Evolutionary conservation across 805 yeast species (phyloP).

Genomic region (Ogataea nitratoaversa): DNA sequence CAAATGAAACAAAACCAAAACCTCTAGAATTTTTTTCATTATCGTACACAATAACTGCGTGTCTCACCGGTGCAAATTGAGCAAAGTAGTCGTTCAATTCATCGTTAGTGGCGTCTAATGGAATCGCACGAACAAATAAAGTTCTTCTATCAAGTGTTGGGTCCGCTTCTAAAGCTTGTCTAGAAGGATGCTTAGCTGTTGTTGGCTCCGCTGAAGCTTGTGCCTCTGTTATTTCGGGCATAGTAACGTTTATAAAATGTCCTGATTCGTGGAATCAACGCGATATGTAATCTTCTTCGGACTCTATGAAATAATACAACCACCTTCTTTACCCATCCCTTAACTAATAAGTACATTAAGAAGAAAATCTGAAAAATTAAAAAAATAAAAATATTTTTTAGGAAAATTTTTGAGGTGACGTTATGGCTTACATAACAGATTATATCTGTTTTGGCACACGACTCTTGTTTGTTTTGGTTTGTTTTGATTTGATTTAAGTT

Average conservation of each 20-base stretch:
- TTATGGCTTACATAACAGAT: background rate
- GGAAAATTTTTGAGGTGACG: background rate
- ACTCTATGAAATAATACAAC: too few relatives aligned
- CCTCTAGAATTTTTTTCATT: constrained; percentile 77
- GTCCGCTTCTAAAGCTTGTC: constrained; percentile 10
- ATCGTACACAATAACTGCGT: constrained; percentile 87
- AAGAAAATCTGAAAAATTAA: too few relatives aligned
- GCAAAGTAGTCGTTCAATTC: constrained; percentile 82
- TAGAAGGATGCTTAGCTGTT: background rate
- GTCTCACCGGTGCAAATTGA: constrained; percentile 90
- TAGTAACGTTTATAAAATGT: too few relatives aligned
- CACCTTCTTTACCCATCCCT: too few relatives aligned
- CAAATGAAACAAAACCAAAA: constrained; percentile 92
- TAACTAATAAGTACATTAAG: too few relatives aligned
- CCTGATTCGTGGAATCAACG: background rate
- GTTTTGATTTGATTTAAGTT: too few relatives aligned
- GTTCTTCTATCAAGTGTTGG: constrained; percentile 52
- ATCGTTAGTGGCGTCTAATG: constrained; percentile 75
- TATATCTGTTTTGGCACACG: too few relatives aligned
- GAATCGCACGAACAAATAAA: constrained; percentile 82
- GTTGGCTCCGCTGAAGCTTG: background rate
- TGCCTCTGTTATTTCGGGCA: background rate
- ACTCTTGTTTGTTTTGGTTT: background rate
- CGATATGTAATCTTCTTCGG: too few relatives aligned
- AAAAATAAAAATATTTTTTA: too few relatives aligned